Evolutionary conservation across 139 green algal species (phyloP).

Genomic region (Nannochloris sp.): DNA sequence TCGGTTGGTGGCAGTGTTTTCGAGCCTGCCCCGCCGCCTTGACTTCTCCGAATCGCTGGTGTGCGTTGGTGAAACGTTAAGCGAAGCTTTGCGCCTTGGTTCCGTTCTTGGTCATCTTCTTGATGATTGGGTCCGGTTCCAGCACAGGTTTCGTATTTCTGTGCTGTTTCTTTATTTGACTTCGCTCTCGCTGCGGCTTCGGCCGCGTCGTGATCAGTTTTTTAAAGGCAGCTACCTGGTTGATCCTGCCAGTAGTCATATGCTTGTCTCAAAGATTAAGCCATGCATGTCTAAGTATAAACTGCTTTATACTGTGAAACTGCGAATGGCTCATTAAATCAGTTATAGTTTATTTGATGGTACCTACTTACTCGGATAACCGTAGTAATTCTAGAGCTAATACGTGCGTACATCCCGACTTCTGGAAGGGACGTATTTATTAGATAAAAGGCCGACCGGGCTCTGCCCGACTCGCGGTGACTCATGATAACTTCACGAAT

Average conservation of each 20-base stretch:
- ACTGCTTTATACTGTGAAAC: slow-evolving; percentile 99
- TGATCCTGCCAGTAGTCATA: slow-evolving; percentile 97
- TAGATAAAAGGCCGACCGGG: slow-evolving; percentile 71
- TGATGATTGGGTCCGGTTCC: no score
- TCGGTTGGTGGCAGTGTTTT: no score
- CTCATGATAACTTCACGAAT: slow-evolving; percentile 93
- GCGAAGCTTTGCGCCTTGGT: no score
- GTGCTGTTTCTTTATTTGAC: no score
- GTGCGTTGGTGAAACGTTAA: no score
- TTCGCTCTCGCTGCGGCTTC: no score
- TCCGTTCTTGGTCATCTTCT: no score
- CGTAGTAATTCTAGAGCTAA: slow-evolving; percentile 91
- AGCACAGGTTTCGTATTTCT: no score
- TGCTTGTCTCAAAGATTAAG: slow-evolving; percentile 99
- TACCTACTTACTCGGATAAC: slow-evolving; percentile 78
- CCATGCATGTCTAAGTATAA: slow-evolving; percentile 99
- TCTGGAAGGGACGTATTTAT: slow-evolving; percentile 90
- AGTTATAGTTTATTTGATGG: slow-evolving; percentile 99
- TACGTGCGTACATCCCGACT: slow-evolving; percentile 85
- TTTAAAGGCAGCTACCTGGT: slow-evolving; percentile 94
- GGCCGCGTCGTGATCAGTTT: no score
- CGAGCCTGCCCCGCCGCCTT: no score
- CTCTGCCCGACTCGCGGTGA: slow-evolving; percentile 47
- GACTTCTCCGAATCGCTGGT: no score
- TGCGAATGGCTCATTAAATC: slow-evolving; percentile 99